phyloP scores from a whole-genome alignment of 352 stramenopile genomes.

The Pythium oligandrum region DNA sequence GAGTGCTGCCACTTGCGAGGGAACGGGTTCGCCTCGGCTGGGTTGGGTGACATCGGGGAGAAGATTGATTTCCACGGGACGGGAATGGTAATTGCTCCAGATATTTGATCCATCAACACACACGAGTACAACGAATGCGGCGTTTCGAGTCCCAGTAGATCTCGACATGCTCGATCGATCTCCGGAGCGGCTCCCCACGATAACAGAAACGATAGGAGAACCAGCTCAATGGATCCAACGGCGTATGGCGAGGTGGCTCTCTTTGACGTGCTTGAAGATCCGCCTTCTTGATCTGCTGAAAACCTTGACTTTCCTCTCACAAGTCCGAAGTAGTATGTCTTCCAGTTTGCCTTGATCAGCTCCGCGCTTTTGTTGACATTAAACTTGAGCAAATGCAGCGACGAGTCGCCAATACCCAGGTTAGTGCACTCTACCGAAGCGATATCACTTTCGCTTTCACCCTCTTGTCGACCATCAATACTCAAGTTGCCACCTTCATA shows the following conservation, averaged over 20 bases:
- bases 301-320: neutral
- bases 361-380: constrained; percentile 58
- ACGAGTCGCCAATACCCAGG: constrained; percentile 45
- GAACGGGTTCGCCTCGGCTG: constrained; percentile 26
- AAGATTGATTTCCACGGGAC: constrained; percentile 46
- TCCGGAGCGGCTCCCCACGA: constrained; percentile 64
- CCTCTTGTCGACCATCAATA: constrained; percentile 5
- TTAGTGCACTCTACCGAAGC: constrained; percentile 41
- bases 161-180: constrained; percentile 57
- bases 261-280: neutral
- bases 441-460: neutral
- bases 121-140: constrained; percentile 59
- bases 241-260: constrained; percentile 39
- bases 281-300: constrained; percentile 2
- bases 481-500: constrained; percentile 37
- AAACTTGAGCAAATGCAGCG: constrained; percentile 61
- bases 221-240: constrained; percentile 63
- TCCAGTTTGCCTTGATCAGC: constrained; percentile 68
- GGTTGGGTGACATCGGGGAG: constrained; percentile 3
- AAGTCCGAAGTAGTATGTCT: constrained; percentile 45
- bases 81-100: constrained; percentile 64
- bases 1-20: constrained; percentile 73
- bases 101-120: constrained; percentile 47
- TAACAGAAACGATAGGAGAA: constrained; percentile 68
- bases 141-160: constrained; percentile 49